Evolutionary conservation across 2,329 filamentous ascomycete species (phyloP), one percentile per base, ranked within the genome.

Genomic region (Aspergillus sergii): DNA sequence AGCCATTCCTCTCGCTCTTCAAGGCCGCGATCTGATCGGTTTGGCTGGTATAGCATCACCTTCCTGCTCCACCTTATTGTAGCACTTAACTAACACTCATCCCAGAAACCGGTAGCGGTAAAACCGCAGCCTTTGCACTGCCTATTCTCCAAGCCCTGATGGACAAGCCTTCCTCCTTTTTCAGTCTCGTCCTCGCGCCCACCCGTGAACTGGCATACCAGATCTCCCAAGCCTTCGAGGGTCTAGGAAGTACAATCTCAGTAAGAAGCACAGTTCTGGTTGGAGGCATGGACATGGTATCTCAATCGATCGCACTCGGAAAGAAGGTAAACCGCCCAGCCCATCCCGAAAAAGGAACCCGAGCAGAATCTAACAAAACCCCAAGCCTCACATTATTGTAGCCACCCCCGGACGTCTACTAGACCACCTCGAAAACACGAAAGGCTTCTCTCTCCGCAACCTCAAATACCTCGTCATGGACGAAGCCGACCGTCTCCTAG

Each of bases 371-470:
- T 51, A 51, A 51, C 26, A 34, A 51, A 51, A n/a, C 3, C 46
- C 3, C 2, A 19, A 51, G 71, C 95, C 95, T 9, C 95, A 99
- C 73, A 89, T 99, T 28, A 84, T 98, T 26, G 94, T 98, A 45
- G 94, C 94, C 0, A 97, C 94, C 0, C 94, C 94, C 0, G 94
- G 94, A 58, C 88, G 94, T 61, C 82, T 97, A 26, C 83, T 97
- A 5, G 95, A 98, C 72, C 95, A 99, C 71, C 82, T 98, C 10
- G 93, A 98, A 76, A 97, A 97, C 79, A 99, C 95, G 2, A 97
- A 97, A 78, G 94, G 95, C 12, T 98, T 99, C 79, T 94, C 91
- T 1, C 81, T 98, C 56, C 87, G 91, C 34, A 85, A 86, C 4
- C 82, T 97, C 43, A 94, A 94, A 73, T 97, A 94, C 74, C 83